Evolutionary conservation across 1,284 basidiomycete genomes (phyloP).

Genomic region (Kalmanozyma brasiliensis): DNA sequence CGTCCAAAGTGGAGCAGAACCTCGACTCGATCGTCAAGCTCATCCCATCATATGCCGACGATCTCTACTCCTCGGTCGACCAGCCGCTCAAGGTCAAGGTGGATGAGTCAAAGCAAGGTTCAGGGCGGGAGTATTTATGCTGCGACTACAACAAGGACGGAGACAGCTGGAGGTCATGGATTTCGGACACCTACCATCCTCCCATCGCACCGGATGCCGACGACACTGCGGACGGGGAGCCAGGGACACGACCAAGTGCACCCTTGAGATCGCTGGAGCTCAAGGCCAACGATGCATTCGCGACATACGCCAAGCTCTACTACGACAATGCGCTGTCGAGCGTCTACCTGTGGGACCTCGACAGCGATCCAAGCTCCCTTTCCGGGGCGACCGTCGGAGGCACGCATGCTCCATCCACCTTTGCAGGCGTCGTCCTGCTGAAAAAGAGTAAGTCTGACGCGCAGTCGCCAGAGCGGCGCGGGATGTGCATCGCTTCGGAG

Average conservation of each 20-base stretch:
- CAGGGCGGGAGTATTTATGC: conserved; percentile 86
- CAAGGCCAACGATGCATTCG: conserved; percentile 93
- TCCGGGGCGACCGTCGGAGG: conserved; percentile 25
- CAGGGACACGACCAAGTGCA: conserved; percentile 79
- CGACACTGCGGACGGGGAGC: conserved; percentile 31
- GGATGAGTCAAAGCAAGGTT: conserved; percentile 75
- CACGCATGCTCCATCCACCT: conserved; percentile 72
- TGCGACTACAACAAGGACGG: conserved; percentile 99
- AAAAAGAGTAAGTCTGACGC: conserved; percentile 85
- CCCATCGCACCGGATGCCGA: conserved; percentile 72
- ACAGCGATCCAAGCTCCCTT: conserved; percentile 72
- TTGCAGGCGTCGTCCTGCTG: conserved; percentile 94
- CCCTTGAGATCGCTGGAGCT: conserved; percentile 91
- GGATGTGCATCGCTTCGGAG: neutral
- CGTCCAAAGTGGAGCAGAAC: conserved; percentile 88
- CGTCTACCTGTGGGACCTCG: conserved; percentile 97
- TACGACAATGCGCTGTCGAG: conserved; percentile 97
- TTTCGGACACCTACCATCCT: conserved; percentile 91
- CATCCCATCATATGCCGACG: conserved; percentile 90
- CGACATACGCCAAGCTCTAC: conserved; percentile 98
- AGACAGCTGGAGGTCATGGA: conserved; percentile 93
- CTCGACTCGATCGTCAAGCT: conserved; percentile 79
- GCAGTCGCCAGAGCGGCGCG: neutral
- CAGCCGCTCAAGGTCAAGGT: conserved; percentile 86
- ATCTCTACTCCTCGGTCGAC: conserved; percentile 93